Conservation (phyloP, 768 basidiomycete genomes). For the Boletellus ananas region DNA sequence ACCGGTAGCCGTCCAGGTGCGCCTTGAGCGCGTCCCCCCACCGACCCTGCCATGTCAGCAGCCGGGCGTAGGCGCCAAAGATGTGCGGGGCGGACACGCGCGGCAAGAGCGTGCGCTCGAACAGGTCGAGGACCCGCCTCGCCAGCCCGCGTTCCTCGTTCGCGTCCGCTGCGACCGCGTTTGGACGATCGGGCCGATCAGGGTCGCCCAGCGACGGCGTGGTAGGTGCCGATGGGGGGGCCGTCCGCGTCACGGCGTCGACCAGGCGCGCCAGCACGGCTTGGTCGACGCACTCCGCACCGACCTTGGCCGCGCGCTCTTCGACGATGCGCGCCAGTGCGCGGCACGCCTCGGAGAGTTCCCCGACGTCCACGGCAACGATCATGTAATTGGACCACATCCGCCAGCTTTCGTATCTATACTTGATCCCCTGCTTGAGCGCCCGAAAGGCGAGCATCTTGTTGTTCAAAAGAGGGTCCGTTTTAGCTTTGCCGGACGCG, state of each 20-base stretch:
- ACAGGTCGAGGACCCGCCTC: constrained; percentile 64
- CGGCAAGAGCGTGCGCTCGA: constrained; percentile 77
- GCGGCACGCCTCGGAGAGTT: constrained; percentile 81
- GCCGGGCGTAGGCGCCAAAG: constrained; percentile 79
- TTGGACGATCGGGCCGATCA: constrained; percentile 10
- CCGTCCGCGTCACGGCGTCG: constrained; percentile 69
- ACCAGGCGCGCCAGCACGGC: constrained; percentile 90
- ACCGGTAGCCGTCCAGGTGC: constrained; percentile 82
- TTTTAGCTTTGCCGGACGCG: constrained; percentile 27
- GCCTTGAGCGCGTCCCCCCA: constrained; percentile 81
- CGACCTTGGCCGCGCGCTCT: constrained; percentile 36
- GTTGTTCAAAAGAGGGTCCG: constrained; percentile 69
- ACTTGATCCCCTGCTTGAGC: constrained; percentile 83
- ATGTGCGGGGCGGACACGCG: constrained; percentile 74
- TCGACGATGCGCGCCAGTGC: constrained; percentile 83
- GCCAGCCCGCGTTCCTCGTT: constrained; percentile 68
- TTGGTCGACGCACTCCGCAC: constrained; percentile 66
- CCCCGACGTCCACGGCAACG: constrained; percentile 89
- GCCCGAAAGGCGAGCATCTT: constrained; percentile 90
- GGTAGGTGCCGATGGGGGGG: constrained; percentile 10
- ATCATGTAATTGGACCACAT: constrained; percentile 99
- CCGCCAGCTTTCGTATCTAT: constrained; percentile 87
- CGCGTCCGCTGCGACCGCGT: constrained; percentile 35
- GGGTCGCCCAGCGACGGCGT: constrained; percentile 21
- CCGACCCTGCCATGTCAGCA: constrained; percentile 66